Percentiles rank a stretch among this genome's conserved stretches.
These are phyloP conservation scores for Pythium apleroticum DNA, from an alignment of 352 stramenopile species.

Conservation along the genomic window DNA sequence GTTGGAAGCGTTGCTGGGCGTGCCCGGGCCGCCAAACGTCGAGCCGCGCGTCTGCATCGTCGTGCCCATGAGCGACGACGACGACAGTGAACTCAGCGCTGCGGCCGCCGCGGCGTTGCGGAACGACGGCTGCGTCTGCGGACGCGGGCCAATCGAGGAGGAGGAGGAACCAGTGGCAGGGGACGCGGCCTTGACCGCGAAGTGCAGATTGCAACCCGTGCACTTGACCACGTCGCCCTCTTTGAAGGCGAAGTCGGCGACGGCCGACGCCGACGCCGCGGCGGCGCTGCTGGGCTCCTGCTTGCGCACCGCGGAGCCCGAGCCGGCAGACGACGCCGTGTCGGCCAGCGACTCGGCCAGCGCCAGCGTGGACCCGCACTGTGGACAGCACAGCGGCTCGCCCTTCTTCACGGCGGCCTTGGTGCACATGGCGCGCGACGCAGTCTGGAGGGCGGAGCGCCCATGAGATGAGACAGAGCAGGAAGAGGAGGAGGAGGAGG, in stretches of 20 bases:
- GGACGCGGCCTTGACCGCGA: slow-evolving; percentile 55
- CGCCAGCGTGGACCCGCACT: slow-evolving; percentile 59
- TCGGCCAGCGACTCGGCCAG: slow-evolving; percentile 39
- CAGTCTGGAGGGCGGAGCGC: not conserved
- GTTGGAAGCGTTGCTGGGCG: slow-evolving; percentile 1
- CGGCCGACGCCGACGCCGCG: not conserved
- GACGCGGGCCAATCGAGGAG: not conserved
- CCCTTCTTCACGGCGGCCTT: slow-evolving; percentile 14
- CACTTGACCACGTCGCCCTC: slow-evolving; percentile 81
- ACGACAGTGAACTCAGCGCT: slow-evolving; percentile 59
- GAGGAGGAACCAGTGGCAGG: slow-evolving; percentile 18
- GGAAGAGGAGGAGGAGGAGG: not conserved
- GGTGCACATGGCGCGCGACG: not conserved
- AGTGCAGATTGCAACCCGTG: slow-evolving; percentile 66
- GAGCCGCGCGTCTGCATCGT: slow-evolving; percentile 48
- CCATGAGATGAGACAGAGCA: not conserved
- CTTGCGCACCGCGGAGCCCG: slow-evolving; percentile 15
- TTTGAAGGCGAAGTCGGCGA: slow-evolving; percentile 44
- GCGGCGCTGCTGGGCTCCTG: slow-evolving; percentile 1
- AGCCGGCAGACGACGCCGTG: slow-evolving; percentile 2
- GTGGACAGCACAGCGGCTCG: slow-evolving; percentile 55
- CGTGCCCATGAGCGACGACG: slow-evolving; percentile 47
- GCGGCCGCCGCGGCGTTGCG: slow-evolving; percentile 64
- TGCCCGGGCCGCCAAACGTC: slow-evolving; percentile 27
- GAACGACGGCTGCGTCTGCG: slow-evolving; percentile 38